phyloP scores from a whole-genome alignment of 345 rosid species.

The Anacardium occidentale region DNA sequence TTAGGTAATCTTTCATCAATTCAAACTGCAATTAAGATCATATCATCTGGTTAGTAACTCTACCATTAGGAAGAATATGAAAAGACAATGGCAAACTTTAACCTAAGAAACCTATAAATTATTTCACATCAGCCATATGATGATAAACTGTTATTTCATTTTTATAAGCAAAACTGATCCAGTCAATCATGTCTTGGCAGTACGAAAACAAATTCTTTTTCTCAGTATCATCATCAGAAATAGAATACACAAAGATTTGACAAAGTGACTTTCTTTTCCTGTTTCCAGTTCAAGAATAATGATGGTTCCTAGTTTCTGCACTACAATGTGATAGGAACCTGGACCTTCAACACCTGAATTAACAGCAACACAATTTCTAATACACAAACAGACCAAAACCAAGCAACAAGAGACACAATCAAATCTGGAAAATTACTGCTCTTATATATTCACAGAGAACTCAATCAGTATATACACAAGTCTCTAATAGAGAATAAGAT shows the following conservation, averaged over 20 bases:
- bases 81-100: not conserved
- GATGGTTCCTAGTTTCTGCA: not conserved
- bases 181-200: not conserved
- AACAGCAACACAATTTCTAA: too few relatives aligned
- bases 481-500: too few relatives aligned
- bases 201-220: not conserved
- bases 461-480: too few relatives aligned
- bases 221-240: not conserved
- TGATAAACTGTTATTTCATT: not conserved
- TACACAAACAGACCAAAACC: too few relatives aligned
- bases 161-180: not conserved
- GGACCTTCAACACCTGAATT: too few relatives aligned
- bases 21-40: slow-evolving; percentile 55
- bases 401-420: too few relatives aligned
- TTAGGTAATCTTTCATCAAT: slow-evolving; percentile 65
- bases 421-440: too few relatives aligned
- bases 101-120: not conserved
- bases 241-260: not conserved
- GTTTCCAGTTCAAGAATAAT: not conserved
- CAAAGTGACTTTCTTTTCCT: not conserved
- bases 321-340: not conserved
- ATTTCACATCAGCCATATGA: not conserved
- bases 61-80: slow-evolving; percentile 6
- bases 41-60: slow-evolving; percentile 10
- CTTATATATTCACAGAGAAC: too few relatives aligned